Evolutionary conservation across 2,329 filamentous ascomycete genomes (phyloP), one percentile per base, ranked within the genome.

Genomic region (Aspergillus chevalieri): DNA sequence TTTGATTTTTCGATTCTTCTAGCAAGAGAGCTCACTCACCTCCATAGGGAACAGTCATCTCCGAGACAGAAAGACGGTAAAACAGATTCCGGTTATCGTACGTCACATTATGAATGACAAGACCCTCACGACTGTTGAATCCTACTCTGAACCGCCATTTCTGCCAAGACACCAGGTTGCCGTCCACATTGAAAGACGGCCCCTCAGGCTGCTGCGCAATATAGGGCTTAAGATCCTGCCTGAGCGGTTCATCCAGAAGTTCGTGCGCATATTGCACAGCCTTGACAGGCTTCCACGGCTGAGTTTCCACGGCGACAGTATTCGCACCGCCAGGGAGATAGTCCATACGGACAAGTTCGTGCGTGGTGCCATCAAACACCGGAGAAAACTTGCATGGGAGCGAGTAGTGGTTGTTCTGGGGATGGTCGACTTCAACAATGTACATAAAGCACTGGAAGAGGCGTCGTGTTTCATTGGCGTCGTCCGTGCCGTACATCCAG

Each of bases 281-380:
- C 28, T 74, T 71, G 9, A 74, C 73, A 1, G 81, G 71, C 63
- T 80, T 77, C 69, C 81, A 84, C 4, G 81, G 78, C 45, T 74
- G 70, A 0, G 79, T 72, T 2, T 78, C 74, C 52, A 78, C 78
- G 52, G 77, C 72, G 5, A 76, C 79, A 48, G 79, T 75, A 62
- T 86, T 84, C 4, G 73, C 75, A 2, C 86, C 85, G 3, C 83
- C 87, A 1, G 86, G 85, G 3, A 89, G 66, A 49, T 80, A 74
- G 60, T 89, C 85, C 54, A 89, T 85, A 9, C 85, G 79, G 43
- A 86, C 76, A 34, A 89, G 76, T 59, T 84, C 80, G 69, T 80
- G 78, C 1, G 76, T 81, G 38, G 77, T 75, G 1, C 78, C 78
- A 58, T 83, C 81, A 41, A 89, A 72, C 8, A 68, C 66, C 1